Evolutionary conservation across 352 stramenopile species (phyloP).

Genomic region (Globisporangium spiculum): DNA sequence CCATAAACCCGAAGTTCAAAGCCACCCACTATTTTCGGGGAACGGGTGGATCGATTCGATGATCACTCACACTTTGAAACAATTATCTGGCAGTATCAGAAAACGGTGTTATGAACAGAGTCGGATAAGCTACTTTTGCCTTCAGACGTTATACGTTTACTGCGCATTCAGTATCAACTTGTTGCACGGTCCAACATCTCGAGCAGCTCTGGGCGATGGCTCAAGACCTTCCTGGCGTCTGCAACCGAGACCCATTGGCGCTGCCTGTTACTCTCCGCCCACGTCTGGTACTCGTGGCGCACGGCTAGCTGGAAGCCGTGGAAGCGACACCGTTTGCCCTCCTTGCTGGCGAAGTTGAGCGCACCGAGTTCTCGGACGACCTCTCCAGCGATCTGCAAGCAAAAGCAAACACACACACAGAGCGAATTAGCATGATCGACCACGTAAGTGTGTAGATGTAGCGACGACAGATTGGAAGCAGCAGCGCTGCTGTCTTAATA

Average conservation of each 20-base stretch:
- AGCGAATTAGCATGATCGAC: background rate
- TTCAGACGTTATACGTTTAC: background rate
- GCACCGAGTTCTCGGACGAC: conserved; percentile 37
- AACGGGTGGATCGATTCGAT: too few species aligned
- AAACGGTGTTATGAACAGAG: too few species aligned
- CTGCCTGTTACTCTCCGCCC: conserved; percentile 49
- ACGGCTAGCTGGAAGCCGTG: conserved; percentile 41
- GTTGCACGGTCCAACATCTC: conserved; percentile 27
- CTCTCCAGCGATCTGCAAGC: conserved; percentile 35
- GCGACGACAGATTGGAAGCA: background rate
- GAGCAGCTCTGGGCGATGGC: conserved; percentile 40
- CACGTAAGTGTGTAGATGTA: background rate
- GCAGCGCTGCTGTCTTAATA: background rate
- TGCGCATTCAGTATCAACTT: background rate
- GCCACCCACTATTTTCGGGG: background rate
- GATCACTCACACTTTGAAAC: too few species aligned
- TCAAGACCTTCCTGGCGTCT: conserved; percentile 25
- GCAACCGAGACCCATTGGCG: conserved; percentile 52
- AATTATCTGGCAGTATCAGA: too few species aligned
- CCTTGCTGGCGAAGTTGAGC: conserved; percentile 47
- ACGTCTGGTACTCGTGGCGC: conserved; percentile 43
- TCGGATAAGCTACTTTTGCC: too few species aligned
- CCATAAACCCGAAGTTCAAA: background rate
- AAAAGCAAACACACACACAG: background rate
- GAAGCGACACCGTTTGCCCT: conserved; percentile 47